phyloP scores from a whole-genome alignment of 176 grass and related monocot species.

The Cymbopogon citratus region DNA sequence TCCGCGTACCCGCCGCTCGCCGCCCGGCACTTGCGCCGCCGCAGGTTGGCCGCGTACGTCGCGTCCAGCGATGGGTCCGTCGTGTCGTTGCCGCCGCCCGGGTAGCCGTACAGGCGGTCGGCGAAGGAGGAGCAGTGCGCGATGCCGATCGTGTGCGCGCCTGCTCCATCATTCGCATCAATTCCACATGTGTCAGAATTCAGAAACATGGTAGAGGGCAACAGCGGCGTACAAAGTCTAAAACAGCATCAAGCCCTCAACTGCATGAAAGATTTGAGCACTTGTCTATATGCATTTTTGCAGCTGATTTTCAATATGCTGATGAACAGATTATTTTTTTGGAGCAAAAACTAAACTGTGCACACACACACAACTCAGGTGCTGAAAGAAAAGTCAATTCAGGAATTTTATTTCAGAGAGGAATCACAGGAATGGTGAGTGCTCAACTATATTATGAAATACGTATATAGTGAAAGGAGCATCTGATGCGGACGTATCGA shows the following conservation, averaged over 20 bases:
- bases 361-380: not conserved
- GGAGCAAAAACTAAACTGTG: not conserved
- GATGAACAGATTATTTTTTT: not conserved
- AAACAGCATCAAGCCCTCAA: not conserved
- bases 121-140: conserved; percentile 54
- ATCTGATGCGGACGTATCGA: not conserved
- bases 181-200: not conserved
- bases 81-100: conserved; percentile 33
- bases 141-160: conserved; percentile 85
- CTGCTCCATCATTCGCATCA: not conserved
- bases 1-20: conserved; percentile 11
- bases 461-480: not conserved
- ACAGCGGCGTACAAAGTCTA: not conserved
- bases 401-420: not conserved
- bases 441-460: not conserved
- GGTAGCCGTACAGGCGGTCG: conserved; percentile 45
- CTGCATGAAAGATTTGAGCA: not conserved
- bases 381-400: not conserved
- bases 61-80: conserved; percentile 54
- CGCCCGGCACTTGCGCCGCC: conserved; percentile 51
- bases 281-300: not conserved
- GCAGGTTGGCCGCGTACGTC: conserved; percentile 58
- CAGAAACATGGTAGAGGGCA: not conserved
- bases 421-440: not conserved
- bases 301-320: not conserved